Evolutionary conservation across 345 rosid genomes (phyloP).

Genomic region (Gossypium australe): DNA sequence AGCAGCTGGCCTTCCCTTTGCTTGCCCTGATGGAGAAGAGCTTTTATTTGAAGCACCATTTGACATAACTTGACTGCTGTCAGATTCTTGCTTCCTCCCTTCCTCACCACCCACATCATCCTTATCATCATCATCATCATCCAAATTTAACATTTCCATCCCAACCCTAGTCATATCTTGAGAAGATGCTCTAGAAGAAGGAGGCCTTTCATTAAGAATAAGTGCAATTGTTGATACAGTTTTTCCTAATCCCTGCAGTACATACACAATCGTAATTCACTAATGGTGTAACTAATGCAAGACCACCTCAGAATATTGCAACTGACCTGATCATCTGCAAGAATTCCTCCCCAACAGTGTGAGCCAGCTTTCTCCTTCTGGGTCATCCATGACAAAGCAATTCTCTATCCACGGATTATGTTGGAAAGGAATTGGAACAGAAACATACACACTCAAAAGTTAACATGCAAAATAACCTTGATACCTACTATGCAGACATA

Average conservation of each 20-base stretch:
- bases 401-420: conserved; percentile 50
- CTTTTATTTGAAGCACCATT: conserved; percentile 18
- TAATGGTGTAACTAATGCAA: neutral
- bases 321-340: conserved; percentile 94
- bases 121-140: neutral
- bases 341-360: conserved; percentile 92
- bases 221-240: conserved; percentile 94
- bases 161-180: conserved; percentile 31
- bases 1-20: conserved; percentile 77
- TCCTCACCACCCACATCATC: conserved; percentile 26
- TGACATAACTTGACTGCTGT: conserved; percentile 19
- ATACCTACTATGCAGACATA: conserved; percentile 7
- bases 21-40: conserved; percentile 24
- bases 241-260: conserved; percentile 85
- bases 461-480: neutral
- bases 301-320: conserved; percentile 6
- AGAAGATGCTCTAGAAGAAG: conserved; percentile 31
- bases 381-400: conserved; percentile 97
- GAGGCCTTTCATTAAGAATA: conserved; percentile 77
- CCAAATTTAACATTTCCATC: conserved; percentile 60
- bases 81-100: conserved; percentile 26
- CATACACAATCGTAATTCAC: neutral
- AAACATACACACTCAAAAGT: neutral
- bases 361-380: conserved; percentile 65
- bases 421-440: neutral